Base-by-base conservation (phyloP, 2,329 filamentous ascomycete species). In the Furcasterigmium sp. region DNA sequence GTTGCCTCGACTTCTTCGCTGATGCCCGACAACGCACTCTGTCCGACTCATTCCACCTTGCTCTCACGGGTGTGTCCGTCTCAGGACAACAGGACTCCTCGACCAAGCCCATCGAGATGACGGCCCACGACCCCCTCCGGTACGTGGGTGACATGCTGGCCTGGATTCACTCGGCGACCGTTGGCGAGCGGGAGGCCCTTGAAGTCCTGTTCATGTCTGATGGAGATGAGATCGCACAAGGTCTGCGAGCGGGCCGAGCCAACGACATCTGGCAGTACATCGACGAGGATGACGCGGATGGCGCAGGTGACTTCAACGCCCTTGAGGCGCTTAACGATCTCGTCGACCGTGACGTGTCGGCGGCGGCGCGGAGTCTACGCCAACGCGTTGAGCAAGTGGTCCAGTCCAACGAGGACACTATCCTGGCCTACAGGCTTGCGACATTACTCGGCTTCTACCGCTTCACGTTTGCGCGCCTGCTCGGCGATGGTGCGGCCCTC, bases 71-170 rank as follows among this genome's bases (percentile, higher is more conserved):
- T 29, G 76, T 71, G 2, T 70, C 75, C 11, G 68, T 78, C 6
- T 75, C 73, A 10, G 76, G 80, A 0, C 71, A 73, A 20, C 73
- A 76, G 36, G 78, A 86, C 48, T 67, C 69, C 19, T 76, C 76
- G 3, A 72, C 85, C 28, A 96, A 97, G 58, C 91, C 93, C 0
- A 98, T 98, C 50, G 91, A 98, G 59, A 80, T 97, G 54, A 85
- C 84, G 10, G 91, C 93, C 1, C 91, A 97, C 59, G 93, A 98
- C 57, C 84, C 89, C 1, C 68, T 97, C 20, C 82, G 93, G 17
- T 97, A 97, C 61, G 82, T 94, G 3, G 90, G 93, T 42, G 93
- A 98, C 59, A 98, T 98, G 91, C 76, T 98, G 13, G 93, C 93
- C 5, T 98, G 93, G 93, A 82, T 86, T 6, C 93, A 98, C 61